phyloP scores from a whole-genome alignment of 345 rosid species.

The Citrus mangshanensis region DNA sequence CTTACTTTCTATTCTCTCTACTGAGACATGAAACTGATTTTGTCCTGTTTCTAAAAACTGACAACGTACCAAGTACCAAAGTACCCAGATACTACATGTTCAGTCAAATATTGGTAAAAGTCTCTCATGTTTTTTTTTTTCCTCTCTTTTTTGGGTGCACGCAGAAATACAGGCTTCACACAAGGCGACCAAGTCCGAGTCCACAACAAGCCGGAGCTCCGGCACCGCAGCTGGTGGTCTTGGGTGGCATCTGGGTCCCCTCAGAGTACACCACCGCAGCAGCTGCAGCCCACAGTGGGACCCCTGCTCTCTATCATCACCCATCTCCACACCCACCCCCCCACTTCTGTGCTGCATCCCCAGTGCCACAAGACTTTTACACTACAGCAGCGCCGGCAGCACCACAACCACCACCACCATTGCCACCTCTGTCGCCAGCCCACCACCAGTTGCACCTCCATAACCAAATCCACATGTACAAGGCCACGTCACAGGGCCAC shows the following conservation, averaged over 20 bases:
- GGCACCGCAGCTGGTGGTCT: slow-evolving; percentile 70
- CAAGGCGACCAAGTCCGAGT: slow-evolving; percentile 92
- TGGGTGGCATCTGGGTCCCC: slow-evolving; percentile 95
- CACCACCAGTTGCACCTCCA: slow-evolving; percentile 45
- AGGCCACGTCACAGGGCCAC: slow-evolving; percentile 42
- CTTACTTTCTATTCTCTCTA: not conserved
- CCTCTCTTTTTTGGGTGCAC: not conserved
- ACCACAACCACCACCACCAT: slow-evolving; percentile 10
- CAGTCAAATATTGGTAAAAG: slow-evolving; percentile 1
- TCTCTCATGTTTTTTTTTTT: not conserved
- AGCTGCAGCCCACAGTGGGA: slow-evolving; percentile 41
- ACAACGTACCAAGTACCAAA: slow-evolving; percentile 1
- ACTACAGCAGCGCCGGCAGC: slow-evolving; percentile 28
- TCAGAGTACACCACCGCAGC: slow-evolving; percentile 79
- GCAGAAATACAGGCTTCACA: slow-evolving; percentile 97
- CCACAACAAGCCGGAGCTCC: slow-evolving; percentile 66
- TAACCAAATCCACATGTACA: slow-evolving; percentile 59
- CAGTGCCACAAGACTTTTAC: slow-evolving; percentile 67
- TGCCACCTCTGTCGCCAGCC: slow-evolving; percentile 24
- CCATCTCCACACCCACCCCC: slow-evolving; percentile 48
- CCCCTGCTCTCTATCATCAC: slow-evolving; percentile 57
- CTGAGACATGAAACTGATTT: slow-evolving; percentile 19
- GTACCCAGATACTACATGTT: slow-evolving; percentile 11
- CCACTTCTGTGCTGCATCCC: slow-evolving; percentile 73
- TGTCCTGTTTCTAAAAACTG: slow-evolving; percentile 15